phyloP scores from a whole-genome alignment of 2,329 filamentous ascomycete species.

The Pyrenochaeta sp. region DNA sequence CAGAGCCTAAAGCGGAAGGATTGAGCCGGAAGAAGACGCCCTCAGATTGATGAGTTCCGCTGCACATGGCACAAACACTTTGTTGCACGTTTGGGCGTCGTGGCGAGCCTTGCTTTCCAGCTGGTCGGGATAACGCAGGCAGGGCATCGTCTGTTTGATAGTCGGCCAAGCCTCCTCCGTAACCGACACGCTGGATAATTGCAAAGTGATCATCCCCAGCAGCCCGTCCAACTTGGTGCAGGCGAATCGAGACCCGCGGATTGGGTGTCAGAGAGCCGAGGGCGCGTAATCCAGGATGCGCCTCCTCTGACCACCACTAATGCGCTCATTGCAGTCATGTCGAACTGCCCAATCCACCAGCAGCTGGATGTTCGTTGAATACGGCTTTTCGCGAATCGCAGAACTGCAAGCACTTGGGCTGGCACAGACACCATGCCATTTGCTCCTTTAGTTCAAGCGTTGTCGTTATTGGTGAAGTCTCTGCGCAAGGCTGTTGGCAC shows the following conservation, averaged over 20 bases:
- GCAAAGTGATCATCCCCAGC: constrained; percentile 7
- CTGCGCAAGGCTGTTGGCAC: constrained; percentile 18
- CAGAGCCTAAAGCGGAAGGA: constrained; percentile 7
- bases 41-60: constrained; percentile 21
- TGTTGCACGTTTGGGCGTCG: constrained; percentile 26
- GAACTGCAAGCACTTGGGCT: constrained; percentile 10
- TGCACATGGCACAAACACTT: constrained; percentile 20
- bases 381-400: constrained; percentile 18
- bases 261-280: constrained; percentile 4
- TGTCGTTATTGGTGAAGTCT: background rate
- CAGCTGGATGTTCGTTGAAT: constrained; percentile 2
- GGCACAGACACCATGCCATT: constrained; percentile 25
- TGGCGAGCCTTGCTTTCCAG: constrained; percentile 25
- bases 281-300: constrained; percentile 11
- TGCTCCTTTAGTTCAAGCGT: constrained; percentile 33
- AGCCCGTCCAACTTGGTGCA: constrained; percentile 14
- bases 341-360: background rate
- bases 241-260: constrained; percentile 11
- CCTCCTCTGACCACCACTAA: background rate
- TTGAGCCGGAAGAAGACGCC: constrained; percentile 33
- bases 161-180: constrained; percentile 16
- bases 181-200: constrained; percentile 22
- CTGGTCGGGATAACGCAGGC: constrained; percentile 25
- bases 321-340: constrained; percentile 1
- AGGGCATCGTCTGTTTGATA: constrained; percentile 25